phyloP scores from a whole-genome alignment of 2,329 filamentous ascomycete species.

The Dactylella cylindrospora region DNA sequence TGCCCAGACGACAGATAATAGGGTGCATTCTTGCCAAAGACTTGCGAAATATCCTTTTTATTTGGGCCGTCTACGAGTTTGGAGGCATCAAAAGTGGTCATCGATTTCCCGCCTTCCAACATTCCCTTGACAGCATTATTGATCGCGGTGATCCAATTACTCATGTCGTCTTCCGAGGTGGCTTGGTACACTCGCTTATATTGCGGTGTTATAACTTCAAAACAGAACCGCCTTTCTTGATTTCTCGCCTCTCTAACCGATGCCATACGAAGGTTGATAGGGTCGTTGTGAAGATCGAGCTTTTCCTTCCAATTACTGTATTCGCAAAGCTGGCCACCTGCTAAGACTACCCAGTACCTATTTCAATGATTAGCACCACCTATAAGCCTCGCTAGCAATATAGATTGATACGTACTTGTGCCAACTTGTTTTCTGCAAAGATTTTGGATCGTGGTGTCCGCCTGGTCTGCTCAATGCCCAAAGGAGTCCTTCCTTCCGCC shows the following conservation, averaged over 20 bases:
- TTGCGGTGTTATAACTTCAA: constrained; percentile 95
- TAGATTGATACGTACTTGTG: constrained; percentile 72
- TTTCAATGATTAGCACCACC: constrained; percentile 3
- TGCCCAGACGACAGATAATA: constrained; percentile 50
- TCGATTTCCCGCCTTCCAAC: constrained; percentile 73
- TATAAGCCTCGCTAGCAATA: neutral
- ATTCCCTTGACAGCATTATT: constrained; percentile 97
- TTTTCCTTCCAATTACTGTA: constrained; percentile 99
- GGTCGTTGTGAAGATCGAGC: constrained; percentile 94
- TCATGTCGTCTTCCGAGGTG: constrained; percentile 97
- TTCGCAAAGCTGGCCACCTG: constrained; percentile 93
- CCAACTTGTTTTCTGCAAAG: constrained; percentile 95
- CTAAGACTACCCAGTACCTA: constrained; percentile 97
- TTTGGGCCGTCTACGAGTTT: constrained; percentile 38
- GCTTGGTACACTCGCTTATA: constrained; percentile 97
- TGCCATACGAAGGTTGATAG: constrained; percentile 93
- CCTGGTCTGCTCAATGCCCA: constrained; percentile 93
- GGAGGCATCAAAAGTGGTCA: constrained; percentile 55
- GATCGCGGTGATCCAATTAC: constrained; percentile 90
- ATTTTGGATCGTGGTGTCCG: constrained; percentile 91
- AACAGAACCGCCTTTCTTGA: constrained; percentile 92
- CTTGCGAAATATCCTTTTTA: constrained; percentile 42
- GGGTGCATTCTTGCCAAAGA: constrained; percentile 51
- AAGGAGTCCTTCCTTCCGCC: constrained; percentile 87
- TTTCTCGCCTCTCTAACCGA: constrained; percentile 95